Base-by-base conservation (phyloP, 108 stramenopile species). In the Schizochytrium sp. region DNA sequence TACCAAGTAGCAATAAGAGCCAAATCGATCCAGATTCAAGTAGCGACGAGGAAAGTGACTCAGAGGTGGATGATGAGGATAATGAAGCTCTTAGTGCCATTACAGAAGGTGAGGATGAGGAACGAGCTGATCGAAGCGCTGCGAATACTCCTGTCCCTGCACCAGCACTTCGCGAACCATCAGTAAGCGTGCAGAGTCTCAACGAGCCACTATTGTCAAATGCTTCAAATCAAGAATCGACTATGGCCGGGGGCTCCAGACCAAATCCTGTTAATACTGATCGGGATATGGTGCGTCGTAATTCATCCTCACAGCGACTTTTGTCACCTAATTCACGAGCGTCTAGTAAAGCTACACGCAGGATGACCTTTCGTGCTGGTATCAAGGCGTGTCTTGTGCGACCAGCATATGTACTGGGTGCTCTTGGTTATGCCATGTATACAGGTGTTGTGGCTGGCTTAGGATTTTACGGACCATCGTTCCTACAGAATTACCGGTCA, bases 401-500 rank as follows among this genome's bases (percentile, higher is more conserved):
- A 13, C 76, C 76, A 5, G 76, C 76, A 5, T 83, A 55, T 50
- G 76, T 83, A 5, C 76, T 83, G 0, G 76, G 76, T 7, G 47
- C 50, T 5, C 53, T 83, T 10, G 76, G 76, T 13, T 83, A 83
- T 40, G 76, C 76, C 12, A n/a, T 42, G 2, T 83, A 83, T 53
- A 83, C 76, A 40, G 76, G 76, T 40, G 76, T 83, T 13, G 76
- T 83, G 5, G 76, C 76, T 19, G 76, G 76, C 3, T 53, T 83
- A 1, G 76, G 76, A 17, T 83, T 83, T 40, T 83, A 83, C n/a
- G 76, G 76, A 17, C 76, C 76, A 40, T 55, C 53, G 76, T 83
- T 83, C 47, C 13, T 83, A 38, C 76, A 83, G 28, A 83, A 55
- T 28, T 83, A 83, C 47, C 76, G 76, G 10, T n/a, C 76, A 7